A percentile compares a stretch with the other conserved stretches of the same genome.
Evolutionary conservation across 306 rosid genomes (phyloP).

Genomic region (Prunus mira): DNA sequence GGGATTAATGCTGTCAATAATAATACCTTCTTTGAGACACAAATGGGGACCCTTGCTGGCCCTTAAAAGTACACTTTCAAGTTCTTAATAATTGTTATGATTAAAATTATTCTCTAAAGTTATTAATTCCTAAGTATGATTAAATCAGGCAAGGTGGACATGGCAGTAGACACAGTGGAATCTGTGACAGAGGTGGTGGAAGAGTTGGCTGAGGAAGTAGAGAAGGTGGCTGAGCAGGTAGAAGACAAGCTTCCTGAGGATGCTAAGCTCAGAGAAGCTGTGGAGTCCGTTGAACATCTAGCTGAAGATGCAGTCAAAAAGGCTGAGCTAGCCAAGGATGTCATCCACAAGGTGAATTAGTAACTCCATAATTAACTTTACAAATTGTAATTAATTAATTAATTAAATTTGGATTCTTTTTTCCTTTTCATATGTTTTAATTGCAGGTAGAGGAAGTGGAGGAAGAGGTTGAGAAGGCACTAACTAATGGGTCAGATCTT

Average conservation of each 20-base stretch:
- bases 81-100: background rate
- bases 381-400: background rate
- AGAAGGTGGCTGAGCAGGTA: constrained; percentile 3
- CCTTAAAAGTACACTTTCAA: constrained; percentile 5
- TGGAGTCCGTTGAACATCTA: constrained; percentile 7
- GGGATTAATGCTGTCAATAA: background rate
- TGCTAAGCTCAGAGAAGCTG: constrained; percentile 12
- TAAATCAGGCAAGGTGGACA: constrained; percentile 7
- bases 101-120: background rate
- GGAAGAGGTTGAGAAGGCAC: constrained; percentile 9
- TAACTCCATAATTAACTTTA: background rate
- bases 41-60: constrained; percentile 8
- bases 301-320: constrained; percentile 2
- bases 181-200: constrained; percentile 16
- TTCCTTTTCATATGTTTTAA: background rate
- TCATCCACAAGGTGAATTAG: constrained; percentile 13
- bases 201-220: constrained; percentile 3
- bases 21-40: constrained; percentile 12
- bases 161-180: constrained; percentile 2
- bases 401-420: background rate
- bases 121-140: background rate
- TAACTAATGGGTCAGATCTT: background rate
- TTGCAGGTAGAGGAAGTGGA: constrained; percentile 4
- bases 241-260: constrained; percentile 10
- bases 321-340: constrained; percentile 9